Evolutionary conservation across 768 basidiomycete species (phyloP), one percentile per base, ranked within the genome.

Genomic region (Russula griseocarnosa): DNA sequence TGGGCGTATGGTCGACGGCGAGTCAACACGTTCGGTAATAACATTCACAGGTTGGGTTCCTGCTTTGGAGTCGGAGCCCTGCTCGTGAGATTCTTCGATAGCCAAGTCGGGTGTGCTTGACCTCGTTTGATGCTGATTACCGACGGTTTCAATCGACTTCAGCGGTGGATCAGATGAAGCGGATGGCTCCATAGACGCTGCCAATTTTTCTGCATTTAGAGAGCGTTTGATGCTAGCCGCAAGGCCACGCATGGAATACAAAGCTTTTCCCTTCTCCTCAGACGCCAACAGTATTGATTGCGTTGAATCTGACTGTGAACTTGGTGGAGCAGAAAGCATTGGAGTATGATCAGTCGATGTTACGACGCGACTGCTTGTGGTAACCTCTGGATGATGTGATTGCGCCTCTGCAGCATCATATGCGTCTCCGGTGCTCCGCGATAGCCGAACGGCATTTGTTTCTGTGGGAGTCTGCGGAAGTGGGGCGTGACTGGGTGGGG

Each of bases 201-300:
- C 64, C 50, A 65, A 44, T 38, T 40, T 47, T 49, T 65, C 64
- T 22, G 64, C 64, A 47, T 57, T 65, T 42, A 65, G 20, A 57
- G 64, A 61, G 28, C 64, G 58, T 20, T 65, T 61, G 4, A 65
- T 61, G 55, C 64, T 65, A 36, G 64, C 59, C 10, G 64, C 64
- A 52, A 65, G 64, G 24, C 64, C 64, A 28, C 42, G 59, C 40
- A 65, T 50, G 11, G 59, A 56, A 32, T 65, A 65, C 32, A 52
- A 24, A 49, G 49, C 24, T 16, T 59, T 24, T 28, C 59, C 51
- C 50, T 56, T 61, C 18, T 61, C 47, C 40, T 60, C 60, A 24
- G 59, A 40, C n/a, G 36, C 40, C 16, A 65, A 51, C 54, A 65
- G 38, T 46, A 65, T 60, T 18, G 63, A 65, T 24, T 61, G 58